Base-by-base conservation (phyloP, 495 filamentous ascomycete genomes). In the Aspergillus conjunctus region DNA sequence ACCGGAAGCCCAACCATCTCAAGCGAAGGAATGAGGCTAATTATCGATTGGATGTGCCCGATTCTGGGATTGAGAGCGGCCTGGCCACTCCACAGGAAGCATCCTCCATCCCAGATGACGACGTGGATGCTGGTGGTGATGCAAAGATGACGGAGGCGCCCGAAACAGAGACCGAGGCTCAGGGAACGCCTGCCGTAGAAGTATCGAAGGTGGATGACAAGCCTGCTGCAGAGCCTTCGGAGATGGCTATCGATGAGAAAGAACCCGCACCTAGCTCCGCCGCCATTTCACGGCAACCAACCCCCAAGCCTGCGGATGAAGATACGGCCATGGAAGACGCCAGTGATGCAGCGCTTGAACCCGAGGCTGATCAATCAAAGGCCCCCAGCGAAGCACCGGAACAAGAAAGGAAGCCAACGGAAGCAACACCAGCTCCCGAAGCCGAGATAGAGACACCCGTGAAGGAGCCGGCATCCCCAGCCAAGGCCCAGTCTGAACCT, bases 1-100 rank as follows among this genome's bases (percentile, higher is more conserved):
- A 74, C 32, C 82, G 78, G 56, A 88, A 90, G 66, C 80, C 85
- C 4, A 83, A 85, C 50, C 75, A 73, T 26, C 75, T 79, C 52
- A 82, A 86, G 59, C 81, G 86, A 45, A 75, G 85, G 43, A 87
- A 88, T 49, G 89, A 91, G 55, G 82, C 84, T 66, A 91, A 90
- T 65, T 93, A 86, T 72, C 79, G 85, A 33, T 71, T 87, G 21
- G 84, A 87, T 51, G 74, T 78, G 33, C 70, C 81, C 3, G 89
- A 91, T 54, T 88, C 85, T 64, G 88, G 88, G 11, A 73, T 83
- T 33, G 86, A 88, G 39, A 88, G 85, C 66, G 83, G 85, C 10
- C 80, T 81, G 45, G 79, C 77, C 5, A 86, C 86, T 2, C 83
- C 80, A 12, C 69, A 74, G 51, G 77, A 79, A 3, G 76, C 71